Percentiles rank a stretch among this genome's conserved stretches.
Conservation (phyloP, 139 green algal species). For the Micromonas commoda region DNA sequence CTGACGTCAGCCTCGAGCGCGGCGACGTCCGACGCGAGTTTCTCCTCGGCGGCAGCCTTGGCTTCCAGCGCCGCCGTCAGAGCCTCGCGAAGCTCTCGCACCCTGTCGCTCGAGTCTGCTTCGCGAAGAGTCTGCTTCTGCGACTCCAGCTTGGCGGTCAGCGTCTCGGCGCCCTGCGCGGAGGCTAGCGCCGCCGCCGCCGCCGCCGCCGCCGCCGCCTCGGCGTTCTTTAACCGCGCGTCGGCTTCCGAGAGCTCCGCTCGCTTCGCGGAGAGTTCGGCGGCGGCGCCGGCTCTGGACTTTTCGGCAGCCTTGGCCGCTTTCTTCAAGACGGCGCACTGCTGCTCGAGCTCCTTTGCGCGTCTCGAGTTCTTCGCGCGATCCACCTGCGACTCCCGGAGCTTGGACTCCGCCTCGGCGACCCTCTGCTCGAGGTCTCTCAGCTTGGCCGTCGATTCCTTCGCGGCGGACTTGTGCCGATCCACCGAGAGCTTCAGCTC, state of each 20-base stretch:
- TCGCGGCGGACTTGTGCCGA: not conserved
- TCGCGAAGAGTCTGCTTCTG: too few relatives aligned
- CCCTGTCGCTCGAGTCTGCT: too few relatives aligned
- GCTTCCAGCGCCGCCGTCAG: not conserved
- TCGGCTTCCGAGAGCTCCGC: not conserved
- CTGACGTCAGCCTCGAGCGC: not conserved
- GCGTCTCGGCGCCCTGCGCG: too few relatives aligned
- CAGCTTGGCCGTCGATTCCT: not conserved
- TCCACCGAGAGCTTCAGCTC: not conserved
- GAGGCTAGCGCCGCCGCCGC: too few relatives aligned
- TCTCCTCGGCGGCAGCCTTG: not conserved
- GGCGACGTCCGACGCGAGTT: not conserved
- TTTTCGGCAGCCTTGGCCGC: too few relatives aligned
- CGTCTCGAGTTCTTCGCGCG: not conserved
- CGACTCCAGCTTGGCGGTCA: too few relatives aligned
- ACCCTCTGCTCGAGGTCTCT: not conserved
- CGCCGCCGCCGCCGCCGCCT: not conserved
- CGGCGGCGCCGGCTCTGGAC: too few relatives aligned
- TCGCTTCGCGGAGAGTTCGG: too few relatives aligned
- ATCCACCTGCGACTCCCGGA: too few relatives aligned
- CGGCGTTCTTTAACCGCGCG: not conserved
- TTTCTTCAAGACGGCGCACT: not conserved
- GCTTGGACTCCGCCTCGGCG: not conserved
- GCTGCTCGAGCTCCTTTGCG: not conserved
- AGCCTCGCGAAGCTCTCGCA: not conserved